Evolutionary conservation across 1,284 basidiomycete genomes (phyloP), one percentile per base, ranked within the genome.

Genomic region (Boletellus deceptivus): DNA sequence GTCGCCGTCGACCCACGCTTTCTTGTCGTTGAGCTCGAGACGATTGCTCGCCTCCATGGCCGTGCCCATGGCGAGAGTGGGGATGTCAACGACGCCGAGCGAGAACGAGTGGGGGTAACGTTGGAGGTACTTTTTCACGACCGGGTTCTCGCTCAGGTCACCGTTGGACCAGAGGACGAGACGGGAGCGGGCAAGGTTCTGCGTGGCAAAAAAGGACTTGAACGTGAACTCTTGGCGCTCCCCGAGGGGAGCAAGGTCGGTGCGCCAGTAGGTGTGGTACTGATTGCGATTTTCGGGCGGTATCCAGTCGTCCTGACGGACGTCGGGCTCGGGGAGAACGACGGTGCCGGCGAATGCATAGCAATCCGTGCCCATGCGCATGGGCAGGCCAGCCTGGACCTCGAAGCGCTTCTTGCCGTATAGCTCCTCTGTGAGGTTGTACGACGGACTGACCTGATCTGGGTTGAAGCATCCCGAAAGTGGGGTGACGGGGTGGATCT

Each of bases 1-100:
- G 68, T 96, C 94, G 0, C 93, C 93, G 62, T 96, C 93, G n/a
- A 95, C 75, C 93, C 93, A 96, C 8, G 90, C 93, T 62, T 84
- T 84, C 59, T 75, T 69, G 68, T 97, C 93, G 55, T 80, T 82
- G 46, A 77, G 69, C 20, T 70, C 69, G 50, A 91, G 68, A 47
- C 88, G 64, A 38, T 69, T 65, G 60, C 78, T 86, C 1, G 77
- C 80, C 48, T 88, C 81, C 61, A 97, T 73, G 48, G 78, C 81
- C 2, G 93, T 98, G 5, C 89, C 89, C 46, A 65, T 71, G 29
- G 92, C 88, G 43, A 97, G 72, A 24, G 62, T 57, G 5, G 74
- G 68, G 48, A 93, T 82, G 63, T 94, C 80, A 44, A 86, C 88
- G 31, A 84, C 68, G 22, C 77, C 73, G 25, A 94, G 69, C 40